Evolutionary conservation across 306 rosid species (phyloP), one percentile per base, ranked within the genome.

Genomic region (Quillaja saponaria): DNA sequence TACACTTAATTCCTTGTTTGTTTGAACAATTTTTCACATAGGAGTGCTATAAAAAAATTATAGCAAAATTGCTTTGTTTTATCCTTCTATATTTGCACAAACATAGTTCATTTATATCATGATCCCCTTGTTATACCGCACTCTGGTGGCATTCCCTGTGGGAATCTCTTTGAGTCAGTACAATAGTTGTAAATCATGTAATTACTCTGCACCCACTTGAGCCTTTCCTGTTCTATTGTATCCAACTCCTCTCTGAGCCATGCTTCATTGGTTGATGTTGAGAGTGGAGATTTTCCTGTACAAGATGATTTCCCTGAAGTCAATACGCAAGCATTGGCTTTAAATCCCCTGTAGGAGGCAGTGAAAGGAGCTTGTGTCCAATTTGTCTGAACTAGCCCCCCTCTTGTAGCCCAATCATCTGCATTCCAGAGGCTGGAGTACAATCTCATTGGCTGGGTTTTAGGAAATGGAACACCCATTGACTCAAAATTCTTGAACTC

Each of bases 381-480:
- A 13, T 89, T 87, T 18, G 88, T 86, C 69, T 89, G 86, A 0
- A 89, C 85, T 4, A 86, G 76, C 1, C 96, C 95, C 6, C 91
- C 90, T 55, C 92, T 80, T 3, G 96, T 88, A 0, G 91, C 95
- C 88, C 95, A 87, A 8, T 87, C 95, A 60, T 87, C 90, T 0
- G 87, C 95, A 38, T 78, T 84, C 95, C 92, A 88, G 0, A 88
- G 63, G 34, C 84, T 85, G 0, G 87, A 82, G 60, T 80, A 74
- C 12, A 88, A 61, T 38, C 82, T 85, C 96, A 88, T 85, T 0
- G 90, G 18, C 21, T 88, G 96, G 5, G 17, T 62, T 33, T 81
- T 88, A 0, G 89, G 96, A 40, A 73, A 88, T 34, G 91, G 69
- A 34, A 80, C 82, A 0, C 91, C 85, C 0, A 40, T 68, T 13